phyloP scores from a whole-genome alignment of 768 basidiomycete genomes.

The Chalciporus chontae region DNA sequence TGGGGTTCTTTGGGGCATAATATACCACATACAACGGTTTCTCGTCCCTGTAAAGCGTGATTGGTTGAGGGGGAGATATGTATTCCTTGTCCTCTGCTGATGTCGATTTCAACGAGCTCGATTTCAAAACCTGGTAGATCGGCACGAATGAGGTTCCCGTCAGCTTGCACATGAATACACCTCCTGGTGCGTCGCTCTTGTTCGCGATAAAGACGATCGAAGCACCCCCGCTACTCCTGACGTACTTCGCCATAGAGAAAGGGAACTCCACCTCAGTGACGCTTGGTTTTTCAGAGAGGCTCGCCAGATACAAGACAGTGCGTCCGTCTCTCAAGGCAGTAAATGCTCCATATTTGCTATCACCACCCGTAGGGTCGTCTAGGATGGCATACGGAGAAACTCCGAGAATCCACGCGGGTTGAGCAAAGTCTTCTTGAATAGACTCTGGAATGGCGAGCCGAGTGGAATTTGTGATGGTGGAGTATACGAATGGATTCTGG shows the following conservation, averaged over 20 bases:
- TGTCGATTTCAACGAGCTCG: constrained; percentile 14
- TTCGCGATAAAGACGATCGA: constrained; percentile 13
- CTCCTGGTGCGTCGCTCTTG: constrained; percentile 1
- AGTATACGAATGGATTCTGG: constrained; percentile 42
- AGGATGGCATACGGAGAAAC: constrained; percentile 21
- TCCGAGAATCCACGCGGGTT: constrained; percentile 16
- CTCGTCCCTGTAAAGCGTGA: constrained; percentile 5
- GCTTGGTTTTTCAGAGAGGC: constrained; percentile 10
- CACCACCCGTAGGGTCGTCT: constrained; percentile 4
- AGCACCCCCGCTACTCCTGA: background rate
- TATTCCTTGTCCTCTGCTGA: background rate
- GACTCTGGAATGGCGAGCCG: constrained; percentile 23
- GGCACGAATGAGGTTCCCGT: constrained; percentile 2
- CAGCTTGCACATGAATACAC: constrained; percentile 2
- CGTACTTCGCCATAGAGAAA: background rate
- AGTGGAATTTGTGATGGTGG: constrained; percentile 24
- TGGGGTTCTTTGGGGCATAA: constrained; percentile 60
- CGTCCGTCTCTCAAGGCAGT: constrained; percentile 29
- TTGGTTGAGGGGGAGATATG: constrained; percentile 13
- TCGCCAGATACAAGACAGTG: constrained; percentile 32
- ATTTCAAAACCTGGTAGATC: constrained; percentile 2
- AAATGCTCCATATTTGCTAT: constrained; percentile 24
- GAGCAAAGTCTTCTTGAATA: constrained; percentile 24
- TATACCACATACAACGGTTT: constrained; percentile 49
- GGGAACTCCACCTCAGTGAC: background rate